Evolutionary conservation across 1,284 basidiomycete genomes (phyloP), one percentile per base, ranked within the genome.

Genomic region (Termitomyces sp.): DNA sequence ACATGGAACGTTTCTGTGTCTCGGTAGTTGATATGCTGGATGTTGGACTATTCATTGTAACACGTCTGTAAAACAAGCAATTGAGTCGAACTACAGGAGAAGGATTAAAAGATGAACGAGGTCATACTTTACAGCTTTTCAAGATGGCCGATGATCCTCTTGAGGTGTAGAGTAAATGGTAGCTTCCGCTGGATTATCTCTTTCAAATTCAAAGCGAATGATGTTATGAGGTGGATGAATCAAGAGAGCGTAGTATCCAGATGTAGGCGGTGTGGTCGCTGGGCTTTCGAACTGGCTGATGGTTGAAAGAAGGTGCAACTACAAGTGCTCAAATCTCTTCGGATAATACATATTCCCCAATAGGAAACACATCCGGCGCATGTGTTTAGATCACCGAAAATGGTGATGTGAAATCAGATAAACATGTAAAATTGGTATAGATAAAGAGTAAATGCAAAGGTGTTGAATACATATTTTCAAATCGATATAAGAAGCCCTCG

Each of bases 401-500:
- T 48, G 28, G 33, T 40, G 13, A 6, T 45, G 34, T 30, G 45
- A 38, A 38, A 52, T 45, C 21, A n/a, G 40, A 39, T 24, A 43
- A 45, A 28, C 35, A 26, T 35, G 30, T 38, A 26, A 31, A 41
- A 39, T 41, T 19, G 16, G 39, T 31, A 26, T 19, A 31, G 5
- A 3, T 48, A 37, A 40, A 49, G 14, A 46, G 2, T 47, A 33
- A n/a, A n/a, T n/a, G n/a, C n/a, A n/a, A n/a, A n/a, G n/a, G n/a
- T 13, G 51, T 9, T 28, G 10, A 49, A 35, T 50, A 46, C 31
- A 45, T 30, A 39, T 58, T 58, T 37, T 66, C 21, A 43, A 64
- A 37, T 28, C 40, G 60, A 59, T 34, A 67, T n/a, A n/a, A n/a
- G 31, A 41, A 67, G 56, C 21, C 46, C 38, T 21, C 65, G 66